These are phyloP conservation scores for Citrus reticulata DNA, from an alignment of 345 rosid genomes.

Conservation along the genomic window DNA sequence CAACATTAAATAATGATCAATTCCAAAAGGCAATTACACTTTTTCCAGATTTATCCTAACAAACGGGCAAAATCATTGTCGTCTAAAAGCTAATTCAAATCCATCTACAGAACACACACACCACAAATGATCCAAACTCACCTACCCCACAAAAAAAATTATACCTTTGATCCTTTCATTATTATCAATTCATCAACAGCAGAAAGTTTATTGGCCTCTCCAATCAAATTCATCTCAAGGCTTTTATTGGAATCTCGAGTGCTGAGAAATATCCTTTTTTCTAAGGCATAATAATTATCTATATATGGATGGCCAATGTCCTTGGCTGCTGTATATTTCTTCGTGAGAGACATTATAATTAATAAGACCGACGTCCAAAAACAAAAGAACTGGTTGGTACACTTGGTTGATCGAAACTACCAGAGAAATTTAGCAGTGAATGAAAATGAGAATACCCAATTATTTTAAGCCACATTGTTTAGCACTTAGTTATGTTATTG, in stretches of 20 bases:
- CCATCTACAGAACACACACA: background rate
- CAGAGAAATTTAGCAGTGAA: background rate
- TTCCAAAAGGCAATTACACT: constrained; percentile 17
- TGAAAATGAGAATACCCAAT: background rate
- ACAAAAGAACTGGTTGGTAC: background rate
- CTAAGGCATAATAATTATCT: constrained; percentile 20
- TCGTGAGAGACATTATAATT: background rate
- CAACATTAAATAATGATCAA: constrained; percentile 16
- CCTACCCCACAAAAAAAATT: constrained; percentile 20
- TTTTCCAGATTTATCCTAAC: constrained; percentile 14
- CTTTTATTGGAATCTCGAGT: constrained; percentile 11
- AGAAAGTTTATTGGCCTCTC: constrained; percentile 6
- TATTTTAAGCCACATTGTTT: background rate
- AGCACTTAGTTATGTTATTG: background rate
- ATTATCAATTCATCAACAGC: constrained; percentile 12
- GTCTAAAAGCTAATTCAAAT: constrained; percentile 31
- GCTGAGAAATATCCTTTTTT: background rate
- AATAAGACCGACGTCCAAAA: background rate
- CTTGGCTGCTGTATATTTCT: background rate
- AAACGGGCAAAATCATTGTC: constrained; percentile 31
- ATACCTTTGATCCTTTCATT: constrained; percentile 14
- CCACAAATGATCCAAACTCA: constrained; percentile 11
- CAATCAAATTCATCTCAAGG: constrained; percentile 38
- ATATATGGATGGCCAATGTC: constrained; percentile 3
- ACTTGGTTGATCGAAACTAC: background rate